These are phyloP conservation scores for Chernovozyma aurita DNA, from an alignment of 1,139 yeast genomes.

Conservation along the genomic window DNA sequence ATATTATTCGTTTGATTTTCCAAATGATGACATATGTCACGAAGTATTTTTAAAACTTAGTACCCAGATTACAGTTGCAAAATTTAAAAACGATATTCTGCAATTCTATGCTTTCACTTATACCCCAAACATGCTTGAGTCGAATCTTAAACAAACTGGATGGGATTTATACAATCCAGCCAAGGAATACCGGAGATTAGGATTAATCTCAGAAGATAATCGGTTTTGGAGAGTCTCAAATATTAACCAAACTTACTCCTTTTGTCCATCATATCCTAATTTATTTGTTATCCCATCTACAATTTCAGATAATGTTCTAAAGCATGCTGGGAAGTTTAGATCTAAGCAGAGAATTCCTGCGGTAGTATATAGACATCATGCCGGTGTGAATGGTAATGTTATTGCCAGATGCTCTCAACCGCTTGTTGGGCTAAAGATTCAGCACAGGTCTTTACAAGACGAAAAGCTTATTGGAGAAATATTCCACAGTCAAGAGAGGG, in stretches of 20 bases:
- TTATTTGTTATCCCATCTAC: conserved; percentile 62
- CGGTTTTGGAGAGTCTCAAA: conserved; percentile 65
- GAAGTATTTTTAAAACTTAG: conserved; percentile 74
- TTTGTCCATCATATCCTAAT: conserved; percentile 77
- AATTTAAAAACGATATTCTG: conserved; percentile 32
- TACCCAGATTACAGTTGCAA: conserved; percentile 48
- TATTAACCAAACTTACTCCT: conserved; percentile 59
- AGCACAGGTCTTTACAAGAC: conserved; percentile 85
- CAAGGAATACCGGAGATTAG: conserved; percentile 66
- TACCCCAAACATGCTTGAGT: conserved; percentile 56
- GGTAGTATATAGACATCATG: conserved; percentile 66
- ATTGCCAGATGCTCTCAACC: conserved; percentile 94
- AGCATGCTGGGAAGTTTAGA: conserved; percentile 79
- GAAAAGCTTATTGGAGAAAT: conserved; percentile 76
- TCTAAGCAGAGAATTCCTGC: conserved; percentile 85
- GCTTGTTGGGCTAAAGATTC: conserved; percentile 76
- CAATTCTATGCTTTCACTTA: conserved; percentile 46
- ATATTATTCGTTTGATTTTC: conserved; percentile 74
- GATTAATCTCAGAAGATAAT: conserved; percentile 27
- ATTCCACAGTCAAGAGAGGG: conserved; percentile 46
- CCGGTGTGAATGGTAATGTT: conserved; percentile 59
- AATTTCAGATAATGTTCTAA: conserved; percentile 76
- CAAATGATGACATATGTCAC: conserved; percentile 51
- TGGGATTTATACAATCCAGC: conserved; percentile 69
- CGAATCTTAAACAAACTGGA: conserved; percentile 53